Conservation (phyloP, 345 rosid species). For the Populus alba region DNA sequence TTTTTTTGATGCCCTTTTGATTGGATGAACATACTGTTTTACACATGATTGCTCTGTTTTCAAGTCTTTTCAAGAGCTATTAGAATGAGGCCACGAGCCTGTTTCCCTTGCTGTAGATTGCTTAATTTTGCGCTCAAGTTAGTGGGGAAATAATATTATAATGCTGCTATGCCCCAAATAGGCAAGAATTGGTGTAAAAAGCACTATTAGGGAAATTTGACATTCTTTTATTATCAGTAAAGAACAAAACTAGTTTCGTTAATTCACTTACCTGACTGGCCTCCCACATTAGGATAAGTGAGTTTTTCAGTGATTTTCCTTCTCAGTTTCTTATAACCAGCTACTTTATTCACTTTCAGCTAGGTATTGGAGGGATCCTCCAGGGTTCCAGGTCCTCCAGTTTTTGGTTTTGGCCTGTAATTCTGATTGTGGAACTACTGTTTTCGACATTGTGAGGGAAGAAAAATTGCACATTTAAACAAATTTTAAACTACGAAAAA, state of each 20-base stretch:
- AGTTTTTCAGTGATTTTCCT: not conserved
- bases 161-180: not conserved
- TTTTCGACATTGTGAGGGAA: too few relatives aligned
- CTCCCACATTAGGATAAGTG: not conserved
- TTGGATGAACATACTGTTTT: constrained; percentile 5
- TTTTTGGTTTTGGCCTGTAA: not conserved
- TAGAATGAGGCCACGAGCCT: not conserved
- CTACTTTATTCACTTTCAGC: not conserved
- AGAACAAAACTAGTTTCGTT: not conserved
- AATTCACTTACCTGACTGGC: not conserved
- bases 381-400: not conserved
- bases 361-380: not conserved
- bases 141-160: not conserved
- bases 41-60: constrained; percentile 18
- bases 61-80: not conserved
- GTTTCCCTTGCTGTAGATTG: not conserved
- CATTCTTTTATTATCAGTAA: not conserved
- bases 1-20: constrained; percentile 15
- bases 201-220: not conserved
- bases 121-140: not conserved
- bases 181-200: not conserved
- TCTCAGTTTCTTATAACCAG: not conserved
- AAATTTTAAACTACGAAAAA: not conserved
- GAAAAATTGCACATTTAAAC: not conserved
- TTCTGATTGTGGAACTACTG: not conserved